These are phyloP conservation scores for Pleurotus platypus DNA, from an alignment of 768 basidiomycete genomes.

Conservation along the genomic window DNA sequence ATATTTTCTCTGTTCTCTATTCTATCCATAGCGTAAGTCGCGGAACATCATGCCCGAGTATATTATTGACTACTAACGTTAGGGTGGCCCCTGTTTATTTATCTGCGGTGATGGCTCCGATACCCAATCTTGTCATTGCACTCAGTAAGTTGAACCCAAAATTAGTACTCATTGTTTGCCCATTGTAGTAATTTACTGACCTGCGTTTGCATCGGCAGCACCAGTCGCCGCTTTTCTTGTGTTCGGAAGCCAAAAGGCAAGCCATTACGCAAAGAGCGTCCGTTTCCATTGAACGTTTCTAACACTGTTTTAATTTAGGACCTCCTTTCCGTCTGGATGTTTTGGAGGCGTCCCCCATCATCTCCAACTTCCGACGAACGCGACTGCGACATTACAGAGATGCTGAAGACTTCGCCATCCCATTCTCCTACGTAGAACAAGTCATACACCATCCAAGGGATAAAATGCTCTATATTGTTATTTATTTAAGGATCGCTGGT, in stretches of 20 bases:
- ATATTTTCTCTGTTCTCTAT: constrained; percentile 1
- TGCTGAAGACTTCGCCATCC: neutral
- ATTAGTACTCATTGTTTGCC: neutral
- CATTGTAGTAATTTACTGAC: too few relatives aligned
- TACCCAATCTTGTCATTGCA: constrained; percentile 4
- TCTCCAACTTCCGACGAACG: neutral
- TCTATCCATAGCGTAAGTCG: neutral
- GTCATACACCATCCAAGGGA: neutral
- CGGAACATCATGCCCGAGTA: neutral
- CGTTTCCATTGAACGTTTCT: neutral
- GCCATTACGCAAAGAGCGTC: neutral
- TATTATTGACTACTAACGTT: neutral
- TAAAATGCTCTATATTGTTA: neutral
- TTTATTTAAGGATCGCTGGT: neutral
- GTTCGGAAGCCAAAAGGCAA: neutral
- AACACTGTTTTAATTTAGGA: neutral
- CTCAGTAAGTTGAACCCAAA: neutral
- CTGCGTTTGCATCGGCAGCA: neutral
- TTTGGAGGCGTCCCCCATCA: neutral
- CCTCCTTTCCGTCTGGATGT: neutral
- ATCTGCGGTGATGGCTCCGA: neutral
- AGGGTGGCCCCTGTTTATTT: constrained; percentile 3
- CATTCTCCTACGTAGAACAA: neutral
- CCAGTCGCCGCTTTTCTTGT: constrained; percentile 2
- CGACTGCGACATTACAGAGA: neutral